phyloP scores from a whole-genome alignment of 1,284 basidiomycete genomes.

The Irpex sp. region DNA sequence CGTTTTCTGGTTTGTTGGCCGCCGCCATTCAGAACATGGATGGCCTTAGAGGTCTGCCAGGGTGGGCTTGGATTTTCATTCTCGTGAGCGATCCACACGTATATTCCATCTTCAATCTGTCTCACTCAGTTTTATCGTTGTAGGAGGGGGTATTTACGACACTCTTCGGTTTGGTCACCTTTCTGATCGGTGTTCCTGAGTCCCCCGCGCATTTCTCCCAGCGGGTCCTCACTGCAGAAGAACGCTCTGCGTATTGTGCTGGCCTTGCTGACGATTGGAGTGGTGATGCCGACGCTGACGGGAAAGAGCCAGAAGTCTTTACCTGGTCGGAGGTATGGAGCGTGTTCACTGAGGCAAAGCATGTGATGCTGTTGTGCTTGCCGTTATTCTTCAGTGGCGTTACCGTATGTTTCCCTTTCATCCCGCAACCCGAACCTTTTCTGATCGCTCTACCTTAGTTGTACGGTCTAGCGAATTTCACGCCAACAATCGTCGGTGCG shows the following conservation, averaged over 20 bases:
- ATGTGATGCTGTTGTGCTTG: background rate
- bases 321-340: background rate
- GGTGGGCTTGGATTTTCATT: constrained; percentile 28
- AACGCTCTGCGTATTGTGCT: background rate
- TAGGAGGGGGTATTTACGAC: constrained; percentile 26
- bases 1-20: constrained; percentile 16
- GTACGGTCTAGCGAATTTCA: background rate
- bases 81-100: background rate
- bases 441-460: background rate
- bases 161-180: background rate
- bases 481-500: background rate
- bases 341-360: background rate
- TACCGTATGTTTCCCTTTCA: background rate
- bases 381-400: constrained; percentile 1
- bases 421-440: background rate
- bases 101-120: background rate
- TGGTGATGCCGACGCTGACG: background rate
- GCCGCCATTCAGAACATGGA: constrained; percentile 20
- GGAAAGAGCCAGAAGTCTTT: background rate
- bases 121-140: background rate
- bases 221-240: background rate
- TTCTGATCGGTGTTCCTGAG: background rate
- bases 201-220: background rate
- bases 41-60: constrained; percentile 19
- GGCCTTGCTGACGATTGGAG: background rate